phyloP scores from a whole-genome alignment of 169 alveolate species.

The Miamiensis avidus region DNA sequence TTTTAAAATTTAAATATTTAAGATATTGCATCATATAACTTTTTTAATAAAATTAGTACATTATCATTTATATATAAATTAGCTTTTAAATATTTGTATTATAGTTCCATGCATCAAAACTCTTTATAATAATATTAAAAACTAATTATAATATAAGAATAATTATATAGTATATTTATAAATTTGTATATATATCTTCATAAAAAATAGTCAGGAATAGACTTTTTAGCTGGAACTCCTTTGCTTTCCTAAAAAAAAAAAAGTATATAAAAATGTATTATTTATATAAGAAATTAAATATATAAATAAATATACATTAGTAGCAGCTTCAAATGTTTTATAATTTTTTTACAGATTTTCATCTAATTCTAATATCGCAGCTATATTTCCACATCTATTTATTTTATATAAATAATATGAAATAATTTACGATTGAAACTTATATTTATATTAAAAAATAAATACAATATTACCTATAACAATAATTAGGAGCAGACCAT shows the following conservation, averaged over 20 bases:
- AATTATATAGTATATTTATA: no score
- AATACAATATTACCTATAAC: constrained; percentile 47
- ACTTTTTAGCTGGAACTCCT: constrained; percentile 63
- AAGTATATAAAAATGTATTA: no score
- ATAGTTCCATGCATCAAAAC: no score
- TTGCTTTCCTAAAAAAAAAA: constrained; percentile 43
- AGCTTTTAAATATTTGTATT: no score
- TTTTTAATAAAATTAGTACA: no score
- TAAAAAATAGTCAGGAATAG: constrained; percentile 70
- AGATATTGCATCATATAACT: no score
- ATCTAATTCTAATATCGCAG: constrained; percentile 91
- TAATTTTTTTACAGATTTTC: constrained; percentile 83
- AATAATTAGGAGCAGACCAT: constrained; percentile 86
- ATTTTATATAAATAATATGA: neutral
- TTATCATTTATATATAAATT: no score
- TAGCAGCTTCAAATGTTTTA: constrained; percentile 86
- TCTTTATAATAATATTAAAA: no score
- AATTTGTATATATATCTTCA: constrained; percentile 22
- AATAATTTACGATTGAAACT: neutral
- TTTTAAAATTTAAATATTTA: no score
- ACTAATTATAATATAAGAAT: no score
- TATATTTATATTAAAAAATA: constrained; percentile 31
- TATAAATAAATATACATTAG: neutral
- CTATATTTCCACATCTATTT: constrained; percentile 77
- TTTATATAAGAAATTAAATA: neutral